A percentile compares a stretch with the other conserved stretches of the same genome.
These are phyloP conservation scores for Conringia planisiliqua DNA, from an alignment of 345 rosid species.

Conservation along the genomic window DNA sequence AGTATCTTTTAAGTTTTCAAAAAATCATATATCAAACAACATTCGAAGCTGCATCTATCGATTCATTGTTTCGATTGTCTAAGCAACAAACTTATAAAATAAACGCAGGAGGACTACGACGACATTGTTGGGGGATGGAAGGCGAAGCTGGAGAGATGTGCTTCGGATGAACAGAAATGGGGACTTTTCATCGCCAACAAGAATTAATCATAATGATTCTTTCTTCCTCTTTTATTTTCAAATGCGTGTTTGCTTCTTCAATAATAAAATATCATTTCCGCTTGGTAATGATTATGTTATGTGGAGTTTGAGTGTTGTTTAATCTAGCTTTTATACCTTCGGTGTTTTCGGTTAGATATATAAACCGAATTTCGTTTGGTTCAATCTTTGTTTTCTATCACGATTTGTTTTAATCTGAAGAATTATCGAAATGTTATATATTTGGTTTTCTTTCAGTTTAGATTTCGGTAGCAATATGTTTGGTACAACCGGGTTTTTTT, in stretches of 20 bases:
- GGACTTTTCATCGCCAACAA: conserved; percentile 63
- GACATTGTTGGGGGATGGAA: conserved; percentile 83
- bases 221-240: neutral
- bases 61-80: neutral
- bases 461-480: neutral
- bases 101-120: conserved; percentile 71
- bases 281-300: conserved; percentile 15
- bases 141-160: conserved; percentile 60
- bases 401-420: neutral
- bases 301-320: neutral
- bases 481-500: neutral
- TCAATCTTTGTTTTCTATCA: neutral
- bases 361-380: neutral
- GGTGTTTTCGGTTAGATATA: neutral
- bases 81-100: neutral
- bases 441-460: neutral
- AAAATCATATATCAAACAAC: neutral
- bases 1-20: neutral
- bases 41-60: neutral
- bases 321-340: neutral
- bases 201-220: neutral
- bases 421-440: neutral
- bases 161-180: conserved; percentile 79
- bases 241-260: neutral
- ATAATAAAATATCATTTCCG: conserved; percentile 7